A percentile compares a stretch with the other conserved stretches of the same genome.
Conservation (phyloP, 495 filamentous ascomycete species). For the Penicillium cosmopolitanum region DNA sequence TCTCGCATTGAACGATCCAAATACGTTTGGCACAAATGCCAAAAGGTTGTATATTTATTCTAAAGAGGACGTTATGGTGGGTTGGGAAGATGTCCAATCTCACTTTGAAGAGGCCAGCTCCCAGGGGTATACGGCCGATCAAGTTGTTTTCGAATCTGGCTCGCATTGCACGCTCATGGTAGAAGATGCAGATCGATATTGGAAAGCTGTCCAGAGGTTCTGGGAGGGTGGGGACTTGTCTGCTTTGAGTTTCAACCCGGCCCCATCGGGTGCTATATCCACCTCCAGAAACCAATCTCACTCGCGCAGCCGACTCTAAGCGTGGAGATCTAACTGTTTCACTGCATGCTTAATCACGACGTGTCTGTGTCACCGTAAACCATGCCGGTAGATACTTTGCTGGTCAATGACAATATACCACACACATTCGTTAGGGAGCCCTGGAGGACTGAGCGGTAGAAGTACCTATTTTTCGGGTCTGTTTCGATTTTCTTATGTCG, state of each 20-base stretch:
- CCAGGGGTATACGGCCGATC: slow-evolving; percentile 32
- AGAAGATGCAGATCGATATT: slow-evolving; percentile 31
- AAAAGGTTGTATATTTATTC: slow-evolving; percentile 41
- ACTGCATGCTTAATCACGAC: background rate
- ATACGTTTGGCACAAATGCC: slow-evolving; percentile 22
- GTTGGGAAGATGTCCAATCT: slow-evolving; percentile 37
- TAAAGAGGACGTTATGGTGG: slow-evolving; percentile 38
- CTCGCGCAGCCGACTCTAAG: slow-evolving; percentile 5
- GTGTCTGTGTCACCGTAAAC: background rate
- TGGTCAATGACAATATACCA: no score
- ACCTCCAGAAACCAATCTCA: background rate
- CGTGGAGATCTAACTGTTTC: background rate
- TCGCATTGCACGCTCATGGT: slow-evolving; percentile 38
- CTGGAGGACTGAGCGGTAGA: no score
- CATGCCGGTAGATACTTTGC: background rate
- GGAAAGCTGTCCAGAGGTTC: slow-evolving; percentile 25
- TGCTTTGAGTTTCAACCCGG: slow-evolving; percentile 2
- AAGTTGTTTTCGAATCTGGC: slow-evolving; percentile 33
- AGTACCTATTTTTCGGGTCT: no score
- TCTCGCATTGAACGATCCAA: slow-evolving; percentile 28
- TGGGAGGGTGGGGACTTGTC: slow-evolving; percentile 21
- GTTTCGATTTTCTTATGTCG: no score
- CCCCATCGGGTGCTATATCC: slow-evolving; percentile 6
- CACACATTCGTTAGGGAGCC: no score
- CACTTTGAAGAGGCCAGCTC: slow-evolving; percentile 34